phyloP scores from a whole-genome alignment of 305 asterid genomes.

The Fraxinus xanthoxyloides region DNA sequence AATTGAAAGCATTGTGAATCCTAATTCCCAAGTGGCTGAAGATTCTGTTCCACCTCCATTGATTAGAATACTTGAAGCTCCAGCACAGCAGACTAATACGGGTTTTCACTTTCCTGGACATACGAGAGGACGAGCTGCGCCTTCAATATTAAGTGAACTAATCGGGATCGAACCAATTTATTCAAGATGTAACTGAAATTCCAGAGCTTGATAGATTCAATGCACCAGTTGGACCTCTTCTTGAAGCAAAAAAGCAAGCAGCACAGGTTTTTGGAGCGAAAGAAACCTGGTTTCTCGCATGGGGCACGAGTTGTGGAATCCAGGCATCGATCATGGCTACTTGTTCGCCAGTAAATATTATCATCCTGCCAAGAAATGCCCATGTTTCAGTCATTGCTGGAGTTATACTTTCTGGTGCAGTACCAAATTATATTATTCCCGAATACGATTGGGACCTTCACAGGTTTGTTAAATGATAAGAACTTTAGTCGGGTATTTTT shows the following conservation, averaged over 20 bases:
- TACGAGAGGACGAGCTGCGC: slow-evolving; percentile 53
- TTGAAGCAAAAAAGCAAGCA: slow-evolving; percentile 32
- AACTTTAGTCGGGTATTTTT: no score
- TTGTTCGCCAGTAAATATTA: slow-evolving; percentile 47
- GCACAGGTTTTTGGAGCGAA: slow-evolving; percentile 54
- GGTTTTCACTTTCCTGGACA: slow-evolving; percentile 63
- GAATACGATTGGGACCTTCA: no score
- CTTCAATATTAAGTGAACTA: background rate
- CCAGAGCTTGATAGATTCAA: slow-evolving; percentile 55
- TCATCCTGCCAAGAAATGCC: slow-evolving; percentile 52
- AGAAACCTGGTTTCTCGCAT: slow-evolving; percentile 59
- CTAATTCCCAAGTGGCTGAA: background rate
- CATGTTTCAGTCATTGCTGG: background rate
- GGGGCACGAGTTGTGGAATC: no score
- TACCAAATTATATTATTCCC: no score
- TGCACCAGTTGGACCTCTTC: slow-evolving; percentile 44
- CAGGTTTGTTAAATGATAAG: no score
- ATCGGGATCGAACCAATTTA: slow-evolving; percentile 42
- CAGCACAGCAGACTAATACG: slow-evolving; percentile 45
- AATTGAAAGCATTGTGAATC: background rate
- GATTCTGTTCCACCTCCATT: slow-evolving; percentile 16
- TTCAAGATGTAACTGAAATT: slow-evolving; percentile 50
- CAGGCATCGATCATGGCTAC: slow-evolving; percentile 44
- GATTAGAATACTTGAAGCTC: no score
- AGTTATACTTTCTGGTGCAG: no score